Conservation (phyloP, 805 yeast genomes). For the Jamesozyma jinghongensis region DNA sequence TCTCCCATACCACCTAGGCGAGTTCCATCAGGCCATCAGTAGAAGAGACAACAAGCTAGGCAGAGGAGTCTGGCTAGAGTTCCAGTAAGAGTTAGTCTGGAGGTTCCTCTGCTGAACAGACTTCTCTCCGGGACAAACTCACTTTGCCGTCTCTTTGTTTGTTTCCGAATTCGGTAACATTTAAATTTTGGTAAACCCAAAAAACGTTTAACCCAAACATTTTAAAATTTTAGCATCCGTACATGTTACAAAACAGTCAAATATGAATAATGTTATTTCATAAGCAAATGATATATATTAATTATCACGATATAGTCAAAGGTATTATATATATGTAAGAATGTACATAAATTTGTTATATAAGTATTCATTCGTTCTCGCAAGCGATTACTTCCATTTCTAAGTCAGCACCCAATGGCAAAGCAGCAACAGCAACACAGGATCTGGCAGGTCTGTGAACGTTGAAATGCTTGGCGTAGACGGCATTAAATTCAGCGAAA, state of each 20-base stretch:
- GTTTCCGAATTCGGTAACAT: background rate
- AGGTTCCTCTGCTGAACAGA: too few relatives aligned
- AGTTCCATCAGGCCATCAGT: too few relatives aligned
- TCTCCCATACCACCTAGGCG: too few relatives aligned
- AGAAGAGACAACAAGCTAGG: too few relatives aligned
- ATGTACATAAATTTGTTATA: background rate
- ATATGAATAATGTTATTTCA: too few relatives aligned
- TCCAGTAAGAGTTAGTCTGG: too few relatives aligned
- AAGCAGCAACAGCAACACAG: conserved; percentile 87
- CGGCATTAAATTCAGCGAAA: conserved; percentile 78
- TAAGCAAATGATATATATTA: too few relatives aligned
- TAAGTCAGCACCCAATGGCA: conserved; percentile 76
- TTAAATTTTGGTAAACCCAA: background rate
- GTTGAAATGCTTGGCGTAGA: conserved; percentile 67
- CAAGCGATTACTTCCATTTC: conserved; percentile 92
- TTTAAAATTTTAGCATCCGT: background rate
- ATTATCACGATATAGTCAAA: background rate
- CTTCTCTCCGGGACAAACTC: too few relatives aligned
- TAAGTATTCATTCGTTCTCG: conserved; percentile 40
- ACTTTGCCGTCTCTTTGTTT: background rate
- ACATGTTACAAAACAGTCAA: background rate
- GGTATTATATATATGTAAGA: background rate
- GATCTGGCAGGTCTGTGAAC: conserved; percentile 92
- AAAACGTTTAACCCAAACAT: too few relatives aligned
- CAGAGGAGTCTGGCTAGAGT: too few relatives aligned